phyloP scores from a whole-genome alignment of 2,329 filamentous ascomycete species.

The Colletotrichum liaoningense region DNA sequence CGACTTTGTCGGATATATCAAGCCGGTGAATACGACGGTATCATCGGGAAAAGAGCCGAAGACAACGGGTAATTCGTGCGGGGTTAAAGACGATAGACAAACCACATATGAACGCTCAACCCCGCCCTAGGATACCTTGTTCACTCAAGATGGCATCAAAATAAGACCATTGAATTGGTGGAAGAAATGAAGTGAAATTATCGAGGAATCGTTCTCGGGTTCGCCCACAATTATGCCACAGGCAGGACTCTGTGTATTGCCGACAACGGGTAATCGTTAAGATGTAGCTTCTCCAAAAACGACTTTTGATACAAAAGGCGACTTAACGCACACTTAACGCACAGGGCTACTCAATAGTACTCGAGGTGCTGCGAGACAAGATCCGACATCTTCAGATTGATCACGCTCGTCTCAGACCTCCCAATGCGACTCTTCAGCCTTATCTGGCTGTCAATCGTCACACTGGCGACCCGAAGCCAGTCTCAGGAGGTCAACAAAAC shows the following conservation, averaged over 20 bases:
- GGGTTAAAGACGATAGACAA: neutral
- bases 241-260: neutral
- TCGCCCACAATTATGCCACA: neutral
- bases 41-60: neutral
- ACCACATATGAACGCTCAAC: neutral
- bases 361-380: too few relatives aligned
- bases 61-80: neutral
- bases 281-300: too few relatives aligned
- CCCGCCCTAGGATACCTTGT: neutral
- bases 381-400: too few relatives aligned
- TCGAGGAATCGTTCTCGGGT: neutral
- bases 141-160: neutral
- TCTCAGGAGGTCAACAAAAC: slow-evolving; percentile 16
- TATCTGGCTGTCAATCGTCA: slow-evolving; percentile 7
- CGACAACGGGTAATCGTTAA: neutral
- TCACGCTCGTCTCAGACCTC: too few relatives aligned
- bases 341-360: too few relatives aligned
- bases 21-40: neutral
- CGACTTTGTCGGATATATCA: neutral
- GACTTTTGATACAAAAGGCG: too few relatives aligned
- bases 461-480: slow-evolving; percentile 3
- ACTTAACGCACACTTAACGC: too few relatives aligned
- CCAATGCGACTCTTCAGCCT: slow-evolving; percentile 19
- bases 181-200: slow-evolving; percentile 1
- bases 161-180: slow-evolving; percentile 10